Conservation (phyloP, 208 protist species). For the Angomonas desouzai region DNA sequence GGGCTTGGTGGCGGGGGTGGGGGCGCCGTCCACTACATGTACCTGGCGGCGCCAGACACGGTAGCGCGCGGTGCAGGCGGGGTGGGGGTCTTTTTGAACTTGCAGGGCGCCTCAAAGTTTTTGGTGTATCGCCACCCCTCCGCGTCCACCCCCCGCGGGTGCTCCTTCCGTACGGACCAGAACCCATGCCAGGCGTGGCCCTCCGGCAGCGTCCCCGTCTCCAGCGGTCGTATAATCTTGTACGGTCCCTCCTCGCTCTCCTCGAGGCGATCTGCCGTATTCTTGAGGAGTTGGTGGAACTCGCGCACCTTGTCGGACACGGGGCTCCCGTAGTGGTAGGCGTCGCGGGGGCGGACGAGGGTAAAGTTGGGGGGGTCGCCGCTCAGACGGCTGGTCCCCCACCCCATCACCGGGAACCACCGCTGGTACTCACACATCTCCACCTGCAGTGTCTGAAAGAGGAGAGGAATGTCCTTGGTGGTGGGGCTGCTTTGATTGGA, state of each 20-base stretch:
- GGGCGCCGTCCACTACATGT: conserved; percentile 9
- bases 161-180: conserved; percentile 37
- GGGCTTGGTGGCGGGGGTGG: neutral
- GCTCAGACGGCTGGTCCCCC: conserved; percentile 41
- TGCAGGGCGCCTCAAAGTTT: conserved; percentile 17
- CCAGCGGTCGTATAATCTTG: conserved; percentile 17
- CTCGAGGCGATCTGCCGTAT: conserved; percentile 6
- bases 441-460: conserved; percentile 34
- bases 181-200: conserved; percentile 47
- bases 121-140: conserved; percentile 54
- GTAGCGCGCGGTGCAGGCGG: conserved; percentile 38
- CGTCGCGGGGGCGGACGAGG: conserved; percentile 15
- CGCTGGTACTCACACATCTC: conserved; percentile 54
- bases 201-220: conserved; percentile 20
- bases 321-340: conserved; percentile 6
- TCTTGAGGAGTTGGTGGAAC: conserved; percentile 20
- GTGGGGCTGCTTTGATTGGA: conserved; percentile 27
- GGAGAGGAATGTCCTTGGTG: conserved; percentile 13
- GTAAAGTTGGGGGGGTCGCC: conserved; percentile 47
- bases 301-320: conserved; percentile 18
- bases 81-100: conserved; percentile 46
- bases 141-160: conserved; percentile 35
- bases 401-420: conserved; percentile 66
- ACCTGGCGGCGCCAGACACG: conserved; percentile 47
- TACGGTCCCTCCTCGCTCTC: neutral